phyloP scores from a whole-genome alignment of 1,284 basidiomycete species.

The Nidula niveotomentosa region DNA sequence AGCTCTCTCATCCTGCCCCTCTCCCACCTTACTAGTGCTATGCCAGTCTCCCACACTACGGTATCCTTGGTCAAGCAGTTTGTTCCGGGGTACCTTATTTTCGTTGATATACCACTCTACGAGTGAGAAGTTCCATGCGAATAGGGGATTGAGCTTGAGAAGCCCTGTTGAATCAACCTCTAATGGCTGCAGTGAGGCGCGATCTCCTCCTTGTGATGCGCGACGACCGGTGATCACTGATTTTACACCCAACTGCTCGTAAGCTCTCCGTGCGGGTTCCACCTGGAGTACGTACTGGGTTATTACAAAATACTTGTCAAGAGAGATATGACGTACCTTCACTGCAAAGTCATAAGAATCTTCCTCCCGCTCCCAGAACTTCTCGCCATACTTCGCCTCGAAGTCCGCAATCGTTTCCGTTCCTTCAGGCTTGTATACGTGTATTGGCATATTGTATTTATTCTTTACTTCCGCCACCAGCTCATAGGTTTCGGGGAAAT shows the following conservation, averaged over 20 bases:
- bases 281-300: conserved; percentile 49
- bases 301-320: conserved; percentile 1
- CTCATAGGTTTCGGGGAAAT: conserved; percentile 92
- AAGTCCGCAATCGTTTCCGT: conserved; percentile 77
- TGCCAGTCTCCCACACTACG: conserved; percentile 98
- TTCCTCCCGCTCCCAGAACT: conserved; percentile 90
- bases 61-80: conserved; percentile 89
- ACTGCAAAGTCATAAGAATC: conserved; percentile 90
- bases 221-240: conserved; percentile 95
- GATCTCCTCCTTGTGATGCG: conserved; percentile 89
- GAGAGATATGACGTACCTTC: conserved; percentile 57
- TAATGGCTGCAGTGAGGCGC: conserved; percentile 80
- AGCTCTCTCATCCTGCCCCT: conserved; percentile 81
- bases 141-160: conserved; percentile 94
- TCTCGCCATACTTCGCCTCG: conserved; percentile 79
- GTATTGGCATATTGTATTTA: conserved; percentile 74
- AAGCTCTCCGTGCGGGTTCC: conserved; percentile 91
- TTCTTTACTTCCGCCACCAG: conserved; percentile 81
- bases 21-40: conserved; percentile 76
- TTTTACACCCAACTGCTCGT: conserved; percentile 78
- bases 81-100: conserved; percentile 89
- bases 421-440: conserved; percentile 80
- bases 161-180: conserved; percentile 93
- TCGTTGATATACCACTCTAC: conserved; percentile 87
- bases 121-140: conserved; percentile 84